Conservation (phyloP, 2,329 filamentous ascomycete genomes). For the Botrytis cinerea region DNA sequence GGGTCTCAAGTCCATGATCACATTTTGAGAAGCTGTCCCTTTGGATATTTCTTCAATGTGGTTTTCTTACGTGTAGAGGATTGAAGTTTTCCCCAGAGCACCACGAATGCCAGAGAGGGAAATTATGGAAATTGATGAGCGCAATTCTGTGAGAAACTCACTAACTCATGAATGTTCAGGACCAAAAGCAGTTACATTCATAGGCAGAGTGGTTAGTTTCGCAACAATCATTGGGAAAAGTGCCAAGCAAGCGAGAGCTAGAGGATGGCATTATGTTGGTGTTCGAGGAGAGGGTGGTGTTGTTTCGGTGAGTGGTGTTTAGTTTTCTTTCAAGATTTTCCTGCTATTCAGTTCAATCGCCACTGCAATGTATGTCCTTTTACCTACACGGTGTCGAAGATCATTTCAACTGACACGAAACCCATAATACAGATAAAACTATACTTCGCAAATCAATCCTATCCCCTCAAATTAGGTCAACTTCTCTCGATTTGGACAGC, state of each 20-base stretch:
- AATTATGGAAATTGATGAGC: too few species aligned
- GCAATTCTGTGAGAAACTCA: constrained; percentile 42
- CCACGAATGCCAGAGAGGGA: too few species aligned
- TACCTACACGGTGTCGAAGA: accelerated
- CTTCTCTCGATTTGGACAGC: constrained; percentile 59
- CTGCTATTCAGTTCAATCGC: constrained; percentile 23
- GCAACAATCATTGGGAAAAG: constrained; percentile 47
- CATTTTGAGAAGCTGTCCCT: accelerated
- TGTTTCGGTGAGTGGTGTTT: constrained; percentile 48
- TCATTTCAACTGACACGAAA: neutral
- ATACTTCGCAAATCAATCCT: constrained; percentile 49
- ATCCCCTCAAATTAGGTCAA: constrained; percentile 52
- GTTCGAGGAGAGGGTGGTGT: constrained; percentile 58
- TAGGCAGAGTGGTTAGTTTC: constrained; percentile 59
- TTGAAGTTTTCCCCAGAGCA: neutral
- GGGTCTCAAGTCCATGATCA: neutral
- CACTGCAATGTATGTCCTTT: neutral
- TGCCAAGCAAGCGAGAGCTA: constrained; percentile 48
- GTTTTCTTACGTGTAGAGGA: too few species aligned
- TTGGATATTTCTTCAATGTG: neutral
- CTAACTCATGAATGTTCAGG: constrained; percentile 51
- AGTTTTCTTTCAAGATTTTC: neutral
- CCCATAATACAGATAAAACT: constrained; percentile 48
- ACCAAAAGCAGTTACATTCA: constrained; percentile 52
- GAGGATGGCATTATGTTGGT: constrained; percentile 55